Percentiles rank a stretch among this genome's conserved stretches.
These are phyloP conservation scores for Trichoderma harzianum DNA, from an alignment of 2,329 filamentous ascomycete genomes.

Conservation along the genomic window DNA sequence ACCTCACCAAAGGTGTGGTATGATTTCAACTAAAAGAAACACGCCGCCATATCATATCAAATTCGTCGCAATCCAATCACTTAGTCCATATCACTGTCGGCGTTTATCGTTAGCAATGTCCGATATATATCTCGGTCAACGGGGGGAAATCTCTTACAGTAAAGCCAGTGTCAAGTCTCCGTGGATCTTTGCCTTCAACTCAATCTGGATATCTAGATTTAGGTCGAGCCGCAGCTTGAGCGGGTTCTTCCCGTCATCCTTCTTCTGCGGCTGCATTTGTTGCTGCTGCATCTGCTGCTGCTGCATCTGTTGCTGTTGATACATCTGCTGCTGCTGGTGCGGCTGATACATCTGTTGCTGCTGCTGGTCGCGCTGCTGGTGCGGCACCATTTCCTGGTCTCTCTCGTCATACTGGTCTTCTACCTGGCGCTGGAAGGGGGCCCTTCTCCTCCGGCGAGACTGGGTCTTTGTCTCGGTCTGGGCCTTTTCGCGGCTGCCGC, in stretches of 20 bases:
- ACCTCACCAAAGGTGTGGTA: not conserved
- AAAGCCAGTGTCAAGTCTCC: slow-evolving; percentile 71
- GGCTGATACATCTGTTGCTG: slow-evolving; percentile 17
- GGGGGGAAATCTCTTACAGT: slow-evolving; percentile 48
- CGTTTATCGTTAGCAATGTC: not conserved
- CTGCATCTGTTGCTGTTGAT: slow-evolving; percentile 21
- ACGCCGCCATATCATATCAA: not conserved
- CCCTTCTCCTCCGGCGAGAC: slow-evolving; percentile 22
- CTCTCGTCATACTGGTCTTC: slow-evolving; percentile 19
- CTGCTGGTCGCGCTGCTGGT: slow-evolving; percentile 29
- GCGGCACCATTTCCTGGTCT: slow-evolving; percentile 25
- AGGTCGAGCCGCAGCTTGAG: slow-evolving; percentile 65
- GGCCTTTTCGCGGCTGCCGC: not conserved
- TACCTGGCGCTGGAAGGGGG: slow-evolving; percentile 6
- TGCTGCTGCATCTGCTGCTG: slow-evolving; percentile 23
- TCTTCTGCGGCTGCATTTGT: slow-evolving; percentile 25
- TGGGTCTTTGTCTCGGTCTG: slow-evolving; percentile 1
- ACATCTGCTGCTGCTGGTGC: slow-evolving; percentile 16
- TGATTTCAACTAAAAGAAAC: not conserved
- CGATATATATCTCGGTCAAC: not conserved
- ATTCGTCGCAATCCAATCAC: not conserved
- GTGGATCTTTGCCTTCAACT: slow-evolving; percentile 75
- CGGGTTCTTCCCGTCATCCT: slow-evolving; percentile 50
- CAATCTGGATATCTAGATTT: slow-evolving; percentile 76
- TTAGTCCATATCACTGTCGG: slow-evolving; percentile 17